Percentiles rank a stretch among this genome's conserved stretches.
Evolutionary conservation across 495 filamentous ascomycete species (phyloP).

Genomic region (Cudoniella acicularis): DNA sequence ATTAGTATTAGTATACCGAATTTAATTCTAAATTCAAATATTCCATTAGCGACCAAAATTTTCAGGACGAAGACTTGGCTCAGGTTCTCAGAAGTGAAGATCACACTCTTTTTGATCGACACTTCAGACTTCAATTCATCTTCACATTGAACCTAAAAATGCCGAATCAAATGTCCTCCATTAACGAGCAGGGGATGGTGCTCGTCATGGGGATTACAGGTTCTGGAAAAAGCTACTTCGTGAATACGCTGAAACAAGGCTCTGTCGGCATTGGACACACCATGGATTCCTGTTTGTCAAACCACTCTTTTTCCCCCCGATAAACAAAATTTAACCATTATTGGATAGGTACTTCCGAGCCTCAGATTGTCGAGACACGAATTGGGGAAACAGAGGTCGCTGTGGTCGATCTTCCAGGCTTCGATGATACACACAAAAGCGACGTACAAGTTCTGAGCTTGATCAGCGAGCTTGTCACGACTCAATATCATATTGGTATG

Average conservation of each 20-base stretch:
- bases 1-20: neutral
- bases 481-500: slow-evolving; percentile 14
- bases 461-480: slow-evolving; percentile 18
- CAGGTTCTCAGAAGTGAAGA: no score
- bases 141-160: no score
- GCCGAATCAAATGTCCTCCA: neutral
- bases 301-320: neutral
- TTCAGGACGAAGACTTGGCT: no score
- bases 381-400: slow-evolving; percentile 17
- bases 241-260: slow-evolving; percentile 23
- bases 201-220: slow-evolving; percentile 36
- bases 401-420: slow-evolving; percentile 32
- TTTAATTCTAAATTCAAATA: neutral
- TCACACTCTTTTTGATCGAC: no score
- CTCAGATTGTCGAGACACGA: slow-evolving; percentile 12
- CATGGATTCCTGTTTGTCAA: neutral
- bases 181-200: slow-evolving; percentile 18
- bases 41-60: no score
- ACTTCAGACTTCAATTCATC: no score
- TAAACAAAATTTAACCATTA: neutral
- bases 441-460: slow-evolving; percentile 27
- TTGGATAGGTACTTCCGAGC: slow-evolving; percentile 8
- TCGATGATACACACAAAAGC: slow-evolving; percentile 29
- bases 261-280: neutral
- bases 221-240: slow-evolving; percentile 36